Evolutionary conservation across 208 protist genomes (phyloP), one percentile per base, ranked within the genome.

Genomic region (Trypanosoma grayi): DNA sequence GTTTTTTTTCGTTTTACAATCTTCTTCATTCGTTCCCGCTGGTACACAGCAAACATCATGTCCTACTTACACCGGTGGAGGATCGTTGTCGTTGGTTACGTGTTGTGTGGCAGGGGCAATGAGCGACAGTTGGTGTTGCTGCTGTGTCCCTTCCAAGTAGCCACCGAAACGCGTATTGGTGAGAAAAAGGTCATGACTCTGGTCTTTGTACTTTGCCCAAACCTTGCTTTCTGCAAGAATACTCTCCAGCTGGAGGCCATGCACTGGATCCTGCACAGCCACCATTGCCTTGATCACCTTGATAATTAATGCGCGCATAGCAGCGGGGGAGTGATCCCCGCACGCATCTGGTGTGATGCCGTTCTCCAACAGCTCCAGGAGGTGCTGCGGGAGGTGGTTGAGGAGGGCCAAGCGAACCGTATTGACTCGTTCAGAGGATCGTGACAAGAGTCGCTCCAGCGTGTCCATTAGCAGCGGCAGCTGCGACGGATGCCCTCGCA

Each of bases 111-210:
- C 33, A 9, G 47, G 9, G n/a, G 41, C 20, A 31, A 61, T 36
- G 25, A 50, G 28, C 24, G 67, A 53, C 25, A 63, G 66, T 31
- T 69, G 46, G 10, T 54, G 40, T 27, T 60, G 56, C 25, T 64
- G 59, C n/a, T 60, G 36, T 18, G 65, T 36, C 2, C 60, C 59
- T 10, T 85, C 86, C 31, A 94, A 47, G 57, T 84, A 91, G 14
- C 87, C 86, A n/a, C 70, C 77, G 51, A 84, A 73, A 20, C 48
- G 60, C 2, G 64, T 73, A 28, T 79, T 63, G 9, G 75, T 77
- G 41, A 97, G 79, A 66, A 97, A 97, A 36, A 97, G 60, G 40
- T 97, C 93, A 65, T 97, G 93, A 51, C 85, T 94, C 60, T 96
- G 90, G 43, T 90, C 62, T 59, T 92, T 87, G 78, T 95, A 97